These are phyloP conservation scores for Gryganskiella cystojenkinii DNA, from an alignment of 192 early-diverging fungal genomes.

Conservation along the genomic window DNA sequence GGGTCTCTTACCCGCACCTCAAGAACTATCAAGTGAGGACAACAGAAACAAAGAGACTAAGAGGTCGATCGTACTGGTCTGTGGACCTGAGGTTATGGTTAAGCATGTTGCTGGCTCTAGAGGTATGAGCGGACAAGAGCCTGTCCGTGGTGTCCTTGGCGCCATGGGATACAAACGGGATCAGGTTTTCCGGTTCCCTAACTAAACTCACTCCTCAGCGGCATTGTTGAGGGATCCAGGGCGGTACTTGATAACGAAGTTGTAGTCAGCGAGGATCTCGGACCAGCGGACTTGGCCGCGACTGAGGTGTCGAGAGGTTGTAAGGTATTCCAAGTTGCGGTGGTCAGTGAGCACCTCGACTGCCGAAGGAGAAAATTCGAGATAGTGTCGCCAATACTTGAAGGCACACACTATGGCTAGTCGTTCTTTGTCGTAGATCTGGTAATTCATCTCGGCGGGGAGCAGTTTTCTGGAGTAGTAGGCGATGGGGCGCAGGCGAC, in stretches of 20 bases:
- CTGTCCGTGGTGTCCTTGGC: conserved; percentile 62
- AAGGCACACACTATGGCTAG: conserved; percentile 34
- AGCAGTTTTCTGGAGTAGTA: conserved; percentile 24
- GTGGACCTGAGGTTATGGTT: conserved; percentile 74
- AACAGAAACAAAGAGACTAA: background rate
- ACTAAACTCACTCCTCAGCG: no score
- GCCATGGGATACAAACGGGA: conserved; percentile 61
- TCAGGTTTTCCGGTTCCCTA: conserved; percentile 72
- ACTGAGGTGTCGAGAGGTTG: conserved; percentile 26
- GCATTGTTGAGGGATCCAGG: no score
- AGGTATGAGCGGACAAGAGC: conserved; percentile 65
- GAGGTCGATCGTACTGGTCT: conserved; percentile 65
- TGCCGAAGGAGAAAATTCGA: background rate
- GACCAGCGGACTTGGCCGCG: no score
- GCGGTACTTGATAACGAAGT: no score
- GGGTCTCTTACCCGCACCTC: conserved; percentile 27
- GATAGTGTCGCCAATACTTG: conserved; percentile 32
- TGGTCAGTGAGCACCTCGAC: conserved; percentile 8
- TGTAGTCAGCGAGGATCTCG: no score
- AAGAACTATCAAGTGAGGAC: background rate
- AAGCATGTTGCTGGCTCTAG: conserved; percentile 62
- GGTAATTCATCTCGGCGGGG: conserved; percentile 40
- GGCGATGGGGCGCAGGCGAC: conserved; percentile 12
- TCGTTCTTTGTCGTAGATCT: conserved; percentile 28
- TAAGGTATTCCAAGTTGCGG: conserved; percentile 54